Base-by-base conservation (phyloP, 148 eudicot genomes). In the Persicaria maculosa region DNA sequence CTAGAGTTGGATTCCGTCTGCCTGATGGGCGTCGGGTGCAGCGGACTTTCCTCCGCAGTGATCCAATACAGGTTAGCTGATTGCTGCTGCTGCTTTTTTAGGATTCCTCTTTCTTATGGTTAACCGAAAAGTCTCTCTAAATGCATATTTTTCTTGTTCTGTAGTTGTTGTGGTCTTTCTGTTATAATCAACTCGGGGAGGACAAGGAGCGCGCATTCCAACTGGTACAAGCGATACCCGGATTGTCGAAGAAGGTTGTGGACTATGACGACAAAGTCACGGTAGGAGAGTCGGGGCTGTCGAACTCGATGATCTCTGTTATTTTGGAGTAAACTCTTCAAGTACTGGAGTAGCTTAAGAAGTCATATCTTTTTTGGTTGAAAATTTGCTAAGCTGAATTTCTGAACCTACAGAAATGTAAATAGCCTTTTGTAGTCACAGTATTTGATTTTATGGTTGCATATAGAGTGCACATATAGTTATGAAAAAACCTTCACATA, bases 21-120 rank as follows among this genome's bases (percentile, higher is more conserved):
- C 99, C 97, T 65, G 97, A 96, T 79, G 99, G 99, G 22, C 94
- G 93, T 55, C 88, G 99, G 80, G 82, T 90, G 82, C 97, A 96
- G 85, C 83, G 97, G 74, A 96, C 78, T 80, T 96, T 96, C 74
- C 82, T 88, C n/a, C 97, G 86, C 44, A 72, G 80, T 71, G 97
- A 90, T 77, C 88, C 97, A 40, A 78, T 89, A 80, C 91, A 90
- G 92, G 97, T 92, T 79, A 46, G 70, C 7, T 65, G 40, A 9
- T 72, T 65, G 47, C 59, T 25, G 15, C 14, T 10, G 22, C 36
- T 77, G 88, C 77, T 73, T 53, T 19, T 9, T 55, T 62, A 58
- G 25, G 20, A 47, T 25, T 25, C 6, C 4, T 50, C 15, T 36
- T 46, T 46, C 17, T 9, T 15, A 15, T 16, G 58, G 1, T 53